Conservation (phyloP, 345 rosid genomes). For the Salix caprea region DNA sequence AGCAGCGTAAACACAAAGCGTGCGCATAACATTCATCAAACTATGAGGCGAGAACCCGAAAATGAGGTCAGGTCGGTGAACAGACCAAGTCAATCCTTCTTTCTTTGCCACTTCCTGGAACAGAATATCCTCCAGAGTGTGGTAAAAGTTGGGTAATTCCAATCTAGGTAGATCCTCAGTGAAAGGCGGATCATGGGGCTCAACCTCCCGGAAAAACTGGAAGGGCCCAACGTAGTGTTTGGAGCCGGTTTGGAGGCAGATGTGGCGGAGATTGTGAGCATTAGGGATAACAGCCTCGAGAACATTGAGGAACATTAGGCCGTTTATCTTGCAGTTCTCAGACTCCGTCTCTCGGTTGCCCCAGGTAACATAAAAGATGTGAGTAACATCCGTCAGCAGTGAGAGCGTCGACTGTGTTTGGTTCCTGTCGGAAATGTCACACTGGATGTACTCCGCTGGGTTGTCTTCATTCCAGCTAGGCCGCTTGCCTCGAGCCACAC, state of each 20-base stretch:
- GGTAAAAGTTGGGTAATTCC: slow-evolving; percentile 48
- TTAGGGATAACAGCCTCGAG: slow-evolving; percentile 50
- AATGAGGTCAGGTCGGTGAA: slow-evolving; percentile 55
- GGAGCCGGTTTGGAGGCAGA: slow-evolving; percentile 67
- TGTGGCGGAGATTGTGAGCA: slow-evolving; percentile 59
- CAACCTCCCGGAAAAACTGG: slow-evolving; percentile 9
- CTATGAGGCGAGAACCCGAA: slow-evolving; percentile 84
- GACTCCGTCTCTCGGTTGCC: slow-evolving; percentile 33
- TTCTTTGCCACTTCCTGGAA: slow-evolving; percentile 48
- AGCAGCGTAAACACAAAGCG: slow-evolving; percentile 66
- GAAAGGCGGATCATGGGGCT: slow-evolving; percentile 52
- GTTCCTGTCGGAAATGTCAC: slow-evolving; percentile 44
- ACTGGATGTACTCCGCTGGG: slow-evolving; percentile 67
- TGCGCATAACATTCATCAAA: slow-evolving; percentile 57
- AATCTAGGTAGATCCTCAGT: slow-evolving; percentile 70
- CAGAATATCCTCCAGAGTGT: slow-evolving; percentile 58
- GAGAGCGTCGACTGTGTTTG: slow-evolving; percentile 52
- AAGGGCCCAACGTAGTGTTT: slow-evolving; percentile 61
- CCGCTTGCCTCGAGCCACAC: slow-evolving; percentile 68
- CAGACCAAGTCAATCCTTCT: slow-evolving; percentile 62
- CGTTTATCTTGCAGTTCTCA: slow-evolving; percentile 53
- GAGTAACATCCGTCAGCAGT: slow-evolving; percentile 54
- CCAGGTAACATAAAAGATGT: slow-evolving; percentile 69
- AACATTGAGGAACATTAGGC: slow-evolving; percentile 60
- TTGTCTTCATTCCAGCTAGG: slow-evolving; percentile 62